Conservation (phyloP, 495 filamentous ascomycete genomes). For the Extremus antarcticus region DNA sequence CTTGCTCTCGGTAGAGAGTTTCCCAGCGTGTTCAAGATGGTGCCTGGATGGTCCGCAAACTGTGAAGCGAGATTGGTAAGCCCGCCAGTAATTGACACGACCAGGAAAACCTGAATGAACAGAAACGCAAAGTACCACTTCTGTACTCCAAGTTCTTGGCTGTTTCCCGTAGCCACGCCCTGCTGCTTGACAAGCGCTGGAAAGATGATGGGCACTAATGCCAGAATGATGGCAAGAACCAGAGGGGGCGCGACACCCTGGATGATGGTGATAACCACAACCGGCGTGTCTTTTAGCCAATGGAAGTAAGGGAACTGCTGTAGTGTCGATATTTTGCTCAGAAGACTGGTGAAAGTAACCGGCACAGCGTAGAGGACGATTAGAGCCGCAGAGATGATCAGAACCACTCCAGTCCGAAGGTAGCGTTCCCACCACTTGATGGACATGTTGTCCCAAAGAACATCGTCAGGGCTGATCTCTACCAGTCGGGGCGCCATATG, state of each 20-base stretch:
- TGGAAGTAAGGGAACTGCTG: conserved; percentile 52
- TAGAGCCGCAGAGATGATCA: conserved; percentile 56
- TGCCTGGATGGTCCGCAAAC: conserved; percentile 43
- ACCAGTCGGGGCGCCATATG: conserved; percentile 89
- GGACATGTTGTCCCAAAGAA: conserved; percentile 97
- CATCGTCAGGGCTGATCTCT: conserved; percentile 87
- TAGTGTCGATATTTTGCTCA: conserved; percentile 65
- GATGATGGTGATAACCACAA: conserved; percentile 56
- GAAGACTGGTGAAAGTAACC: conserved; percentile 71
- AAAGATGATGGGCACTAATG: conserved; percentile 69
- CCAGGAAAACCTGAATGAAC: conserved; percentile 89
- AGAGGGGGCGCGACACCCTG: conserved; percentile 79
- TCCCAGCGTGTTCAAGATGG: conserved; percentile 56
- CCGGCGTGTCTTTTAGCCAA: conserved; percentile 56
- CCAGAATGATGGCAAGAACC: conserved; percentile 67
- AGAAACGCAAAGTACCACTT: conserved; percentile 90
- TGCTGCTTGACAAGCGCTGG: conserved; percentile 61
- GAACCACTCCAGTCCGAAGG: conserved; percentile 56
- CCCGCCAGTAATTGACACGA: conserved; percentile 82
- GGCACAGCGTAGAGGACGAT: conserved; percentile 86
- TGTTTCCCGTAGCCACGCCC: conserved; percentile 73
- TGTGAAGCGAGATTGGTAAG: conserved; percentile 54
- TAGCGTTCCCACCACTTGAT: conserved; percentile 92
- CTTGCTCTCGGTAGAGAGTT: conserved; percentile 74
- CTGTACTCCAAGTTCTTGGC: conserved; percentile 71